These are phyloP conservation scores for Phalaenopsis hybrid DNA, from an alignment of 116 monocot species.

Conservation along the genomic window DNA sequence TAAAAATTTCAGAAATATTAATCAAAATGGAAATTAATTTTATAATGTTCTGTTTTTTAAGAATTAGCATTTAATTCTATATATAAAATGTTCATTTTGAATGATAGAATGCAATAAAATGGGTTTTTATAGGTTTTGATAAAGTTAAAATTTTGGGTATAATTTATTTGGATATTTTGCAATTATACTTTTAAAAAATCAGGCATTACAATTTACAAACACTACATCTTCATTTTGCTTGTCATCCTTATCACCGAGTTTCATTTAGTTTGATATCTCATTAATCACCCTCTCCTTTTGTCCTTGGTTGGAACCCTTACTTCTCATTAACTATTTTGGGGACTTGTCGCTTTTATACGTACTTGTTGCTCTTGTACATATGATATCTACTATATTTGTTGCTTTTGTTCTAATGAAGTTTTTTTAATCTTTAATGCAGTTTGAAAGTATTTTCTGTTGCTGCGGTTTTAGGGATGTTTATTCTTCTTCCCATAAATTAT, in stretches of 20 bases:
- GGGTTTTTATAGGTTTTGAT: too few species aligned
- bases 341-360: background rate
- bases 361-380: background rate
- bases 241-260: background rate
- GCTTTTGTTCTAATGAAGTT: background rate
- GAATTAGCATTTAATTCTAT: too few species aligned
- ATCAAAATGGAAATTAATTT: too few species aligned
- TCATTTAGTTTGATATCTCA: background rate
- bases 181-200: too few species aligned
- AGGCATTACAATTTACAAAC: background rate
- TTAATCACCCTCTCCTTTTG: background rate
- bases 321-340: background rate
- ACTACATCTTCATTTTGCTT: background rate
- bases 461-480: slow-evolving; percentile 60
- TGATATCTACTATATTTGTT: background rate
- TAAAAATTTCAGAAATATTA: too few species aligned
- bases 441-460: slow-evolving; percentile 78
- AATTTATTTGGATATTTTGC: too few species aligned
- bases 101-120: too few species aligned
- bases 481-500: slow-evolving; percentile 86
- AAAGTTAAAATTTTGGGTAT: too few species aligned
- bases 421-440: slow-evolving; percentile 42
- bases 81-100: too few species aligned
- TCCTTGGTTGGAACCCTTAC: background rate
- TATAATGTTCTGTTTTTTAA: too few species aligned